Evolutionary conservation across 148 eudicot genomes (phyloP).

Genomic region (Talinum fruticosum): DNA sequence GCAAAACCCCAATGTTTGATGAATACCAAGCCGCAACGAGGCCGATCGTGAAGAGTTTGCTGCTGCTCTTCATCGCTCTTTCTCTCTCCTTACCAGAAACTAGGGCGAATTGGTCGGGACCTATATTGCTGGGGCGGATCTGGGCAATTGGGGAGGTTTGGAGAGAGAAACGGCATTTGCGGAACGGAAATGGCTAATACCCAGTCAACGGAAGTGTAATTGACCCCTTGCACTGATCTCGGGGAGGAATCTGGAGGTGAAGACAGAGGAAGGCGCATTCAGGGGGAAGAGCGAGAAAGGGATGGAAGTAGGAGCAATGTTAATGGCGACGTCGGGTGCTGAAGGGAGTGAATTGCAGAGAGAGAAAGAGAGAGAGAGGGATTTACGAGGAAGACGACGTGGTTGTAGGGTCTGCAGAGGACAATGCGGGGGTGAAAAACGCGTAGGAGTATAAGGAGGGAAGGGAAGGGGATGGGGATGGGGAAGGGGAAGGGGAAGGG

Average conservation of each 20-base stretch:
- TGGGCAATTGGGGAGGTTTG: not conserved
- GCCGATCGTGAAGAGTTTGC: constrained; percentile 67
- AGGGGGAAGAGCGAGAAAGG: not conserved
- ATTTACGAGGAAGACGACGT: not conserved
- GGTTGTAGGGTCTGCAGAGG: not conserved
- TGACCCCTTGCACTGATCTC: constrained; percentile 1
- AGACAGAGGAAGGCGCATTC: not conserved
- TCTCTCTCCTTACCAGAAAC: not conserved
- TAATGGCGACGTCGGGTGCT: not conserved
- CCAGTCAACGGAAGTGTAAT: not conserved
- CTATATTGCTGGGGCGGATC: constrained; percentile 14
- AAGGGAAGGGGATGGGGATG: not conserved
- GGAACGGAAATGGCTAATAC: not conserved
- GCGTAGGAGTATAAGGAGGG: not conserved
- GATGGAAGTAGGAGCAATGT: not conserved
- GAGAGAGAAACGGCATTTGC: constrained; percentile 8
- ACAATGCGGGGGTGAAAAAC: not conserved
- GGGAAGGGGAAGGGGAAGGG: not conserved
- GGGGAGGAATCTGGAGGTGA: not conserved
- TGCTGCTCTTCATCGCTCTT: constrained; percentile 35
- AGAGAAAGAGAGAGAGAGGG: not conserved
- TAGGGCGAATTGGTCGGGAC: constrained; percentile 6
- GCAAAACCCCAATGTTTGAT: constrained; percentile 76
- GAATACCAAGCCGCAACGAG: constrained; percentile 77
- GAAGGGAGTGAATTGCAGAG: not conserved